Evolutionary conservation across 345 rosid species (phyloP), one percentile per base, ranked within the genome.

Genomic region (Salix caprea): DNA sequence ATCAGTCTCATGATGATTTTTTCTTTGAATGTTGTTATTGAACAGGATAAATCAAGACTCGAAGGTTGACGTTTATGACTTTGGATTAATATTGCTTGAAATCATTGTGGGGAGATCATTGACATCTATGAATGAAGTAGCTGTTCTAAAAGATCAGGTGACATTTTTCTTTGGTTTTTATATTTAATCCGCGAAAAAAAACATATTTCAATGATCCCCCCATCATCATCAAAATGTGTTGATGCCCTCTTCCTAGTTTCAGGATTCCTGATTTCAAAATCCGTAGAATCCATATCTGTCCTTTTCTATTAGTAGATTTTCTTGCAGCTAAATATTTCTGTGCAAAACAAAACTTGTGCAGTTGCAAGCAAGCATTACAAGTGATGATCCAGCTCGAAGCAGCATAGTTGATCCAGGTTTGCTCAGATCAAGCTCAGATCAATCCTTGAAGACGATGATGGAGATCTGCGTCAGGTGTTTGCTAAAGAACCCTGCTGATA

Each of bases 21-120:
- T 7, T 26, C 12, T 36, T 36, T 62, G 62, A 37, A 32, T 60
- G 32, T 24, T 81, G 75, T 65, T 77, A 48, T 70, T 80, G 36
- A 72, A 73, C 87, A 93, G 97, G 74, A 56, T 18, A 19, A 82
- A 76, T 34, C 81, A 80, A 40, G 91, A 86, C 69, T 90, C 87
- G 72, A 93, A 89, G 84, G 77, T 65, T 6, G 97, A 93, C 54
- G 80, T 96, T 37, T 87, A 87, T 74, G 92, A 91, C 80, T 90
- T 93, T 67, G 98, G 99, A 77, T 86, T 90, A 77, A 93, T 93
- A 74, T 84, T 96, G 83, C 91, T 93, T 5, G 99, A 96, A 84
- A 86, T 91, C 72, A 88, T 96, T 75, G 85, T 85, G 42, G 97
- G 98, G 70, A 88, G 86, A 75, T 89, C 91, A 65, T 26, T 90